Base-by-base conservation (phyloP, 495 filamentous ascomycete genomes). In the Xylaria castorea region DNA sequence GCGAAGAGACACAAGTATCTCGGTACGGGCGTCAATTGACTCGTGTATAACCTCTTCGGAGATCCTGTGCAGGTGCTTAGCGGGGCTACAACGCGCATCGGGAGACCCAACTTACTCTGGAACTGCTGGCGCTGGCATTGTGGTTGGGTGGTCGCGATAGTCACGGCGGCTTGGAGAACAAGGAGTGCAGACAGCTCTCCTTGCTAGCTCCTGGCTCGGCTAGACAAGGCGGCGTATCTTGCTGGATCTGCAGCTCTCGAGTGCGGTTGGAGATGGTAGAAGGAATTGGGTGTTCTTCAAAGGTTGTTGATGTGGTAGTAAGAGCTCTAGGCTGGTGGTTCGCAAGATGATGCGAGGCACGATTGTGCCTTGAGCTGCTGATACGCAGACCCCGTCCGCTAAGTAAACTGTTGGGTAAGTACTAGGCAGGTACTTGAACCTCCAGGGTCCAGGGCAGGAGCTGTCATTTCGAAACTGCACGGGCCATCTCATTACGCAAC, bases 31-130 rank as follows among this genome's bases (percentile, higher is more conserved):
- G 81, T 95, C 93, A 78, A 97, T 91, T 50, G 94, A 93, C 74
- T 97, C 91, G 77, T 92, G 92, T 48, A 96, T 86, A 55, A 95
- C 89, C 78, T 97, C 93, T 81, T 98, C 96, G 72, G 94, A 93
- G 73, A 99, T 91, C 81, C 96, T 98, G 36, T 48, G 38, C 48
- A 48, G 60, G 51, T 50, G 42, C 55, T 71, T 34, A 70, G 27
- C 27, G 61, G 30, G 38, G 27, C 36, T 63, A 11, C 30, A 46
- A 38, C 14, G 50, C 57, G 55, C 64, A 36, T 36, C 58, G 38
- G 77, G 78, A 75, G 38, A 14, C 60, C 22, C 16, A 57, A 87
- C 92, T 77, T 87, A 97, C 94, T 96, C 94, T 79, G 94, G 93
- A 68, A 97, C 92, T 83, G 92, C 92, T 81, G 93, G 93, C 85